Conservation (phyloP, 441 rosid species). For the Croton laevigatus region DNA sequence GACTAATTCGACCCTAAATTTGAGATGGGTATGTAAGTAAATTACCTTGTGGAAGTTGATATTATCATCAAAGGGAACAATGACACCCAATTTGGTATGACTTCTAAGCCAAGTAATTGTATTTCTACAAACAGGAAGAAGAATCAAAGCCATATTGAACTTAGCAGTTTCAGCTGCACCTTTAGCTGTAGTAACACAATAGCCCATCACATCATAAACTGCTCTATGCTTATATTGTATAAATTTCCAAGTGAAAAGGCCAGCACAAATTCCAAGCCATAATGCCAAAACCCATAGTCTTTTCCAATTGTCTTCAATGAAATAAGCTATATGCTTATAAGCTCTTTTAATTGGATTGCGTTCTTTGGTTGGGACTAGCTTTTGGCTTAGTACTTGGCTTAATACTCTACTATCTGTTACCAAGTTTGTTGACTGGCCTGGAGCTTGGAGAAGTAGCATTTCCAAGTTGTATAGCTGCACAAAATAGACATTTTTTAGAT, state of each 20-base stretch:
- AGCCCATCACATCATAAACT: conserved; percentile 78
- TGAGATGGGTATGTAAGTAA: not conserved
- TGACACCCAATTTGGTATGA: conserved; percentile 56
- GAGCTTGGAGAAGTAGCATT: conserved; percentile 64
- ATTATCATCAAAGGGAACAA: conserved; percentile 82
- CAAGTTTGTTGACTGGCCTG: conserved; percentile 44
- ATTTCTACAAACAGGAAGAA: conserved; percentile 80
- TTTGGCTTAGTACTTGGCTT: conserved; percentile 64
- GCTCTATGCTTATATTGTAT: conserved; percentile 62
- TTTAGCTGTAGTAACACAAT: conserved; percentile 80
- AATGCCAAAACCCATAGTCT: conserved; percentile 74
- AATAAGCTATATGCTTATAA: conserved; percentile 35
- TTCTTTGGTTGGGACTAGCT: conserved; percentile 63
- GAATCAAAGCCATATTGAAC: conserved; percentile 90
- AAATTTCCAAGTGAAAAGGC: conserved; percentile 84
- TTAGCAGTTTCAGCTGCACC: conserved; percentile 96
- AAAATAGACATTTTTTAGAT: not conserved
- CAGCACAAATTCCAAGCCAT: conserved; percentile 61
- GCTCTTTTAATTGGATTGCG: conserved; percentile 50
- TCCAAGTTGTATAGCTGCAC: conserved; percentile 61
- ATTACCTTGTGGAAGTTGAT: conserved; percentile 58
- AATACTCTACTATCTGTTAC: conserved; percentile 47
- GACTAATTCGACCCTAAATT: no score
- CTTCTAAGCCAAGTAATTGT: conserved; percentile 76
- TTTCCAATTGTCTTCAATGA: conserved; percentile 77